Conservation (phyloP, 139 green algal genomes). For the Chlamydomonas applanata region DNA sequence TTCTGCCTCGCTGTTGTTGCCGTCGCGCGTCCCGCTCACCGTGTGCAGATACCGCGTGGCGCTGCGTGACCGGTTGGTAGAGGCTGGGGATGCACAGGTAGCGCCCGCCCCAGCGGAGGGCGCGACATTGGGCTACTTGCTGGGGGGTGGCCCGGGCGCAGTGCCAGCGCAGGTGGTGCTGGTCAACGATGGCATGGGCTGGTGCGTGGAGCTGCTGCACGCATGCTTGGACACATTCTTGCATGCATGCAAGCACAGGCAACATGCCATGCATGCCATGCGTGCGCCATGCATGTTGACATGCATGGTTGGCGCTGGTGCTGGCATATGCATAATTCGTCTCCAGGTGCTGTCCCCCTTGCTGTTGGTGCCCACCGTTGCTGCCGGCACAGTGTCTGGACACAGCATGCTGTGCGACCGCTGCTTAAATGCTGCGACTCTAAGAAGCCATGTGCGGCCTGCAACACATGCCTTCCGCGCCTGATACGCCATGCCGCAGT, state of each 20-base stretch:
- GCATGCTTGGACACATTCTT: not conserved
- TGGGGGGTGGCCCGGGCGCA: not conserved
- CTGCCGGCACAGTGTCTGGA: too few species aligned
- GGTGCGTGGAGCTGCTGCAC: not conserved
- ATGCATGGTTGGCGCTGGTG: too few species aligned
- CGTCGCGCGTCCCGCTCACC: too few species aligned
- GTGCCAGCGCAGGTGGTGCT: constrained; percentile 13
- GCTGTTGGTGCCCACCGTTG: too few species aligned
- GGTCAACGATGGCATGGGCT: constrained; percentile 13
- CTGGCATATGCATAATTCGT: too few species aligned
- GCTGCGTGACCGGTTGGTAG: constrained; percentile 44
- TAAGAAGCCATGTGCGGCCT: too few species aligned
- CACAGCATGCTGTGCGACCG: too few species aligned
- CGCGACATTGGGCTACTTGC: constrained; percentile 26
- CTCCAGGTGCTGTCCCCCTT: too few species aligned
- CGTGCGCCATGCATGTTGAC: not conserved
- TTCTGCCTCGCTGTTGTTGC: too few species aligned
- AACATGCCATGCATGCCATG: not conserved
- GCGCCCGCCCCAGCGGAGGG: constrained; percentile 36
- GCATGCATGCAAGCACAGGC: not conserved
- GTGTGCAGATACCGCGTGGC: constrained; percentile 51
- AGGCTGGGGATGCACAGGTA: constrained; percentile 30
- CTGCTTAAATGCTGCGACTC: too few species aligned
- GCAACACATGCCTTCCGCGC: too few species aligned
- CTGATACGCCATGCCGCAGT: too few species aligned